Percentiles rank a stretch among this genome's conserved stretches.
phyloP scores from a whole-genome alignment of 106 monocot genomes.

The Gastrodia elata region DNA sequence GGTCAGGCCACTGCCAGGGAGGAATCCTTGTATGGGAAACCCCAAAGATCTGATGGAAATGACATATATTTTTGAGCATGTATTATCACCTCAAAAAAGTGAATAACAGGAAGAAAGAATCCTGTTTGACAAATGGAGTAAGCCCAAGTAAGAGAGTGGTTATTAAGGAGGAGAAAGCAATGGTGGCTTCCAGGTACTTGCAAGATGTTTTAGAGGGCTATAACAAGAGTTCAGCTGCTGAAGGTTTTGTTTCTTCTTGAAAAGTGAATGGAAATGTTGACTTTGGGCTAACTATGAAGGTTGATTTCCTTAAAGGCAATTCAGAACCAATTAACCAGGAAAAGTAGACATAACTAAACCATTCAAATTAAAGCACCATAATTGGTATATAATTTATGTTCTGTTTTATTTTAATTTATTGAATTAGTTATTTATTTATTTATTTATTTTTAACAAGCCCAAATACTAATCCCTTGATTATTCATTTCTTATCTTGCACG shows the following conservation, averaged over 20 bases:
- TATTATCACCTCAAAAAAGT: slow-evolving; percentile 9
- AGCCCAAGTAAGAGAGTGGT: slow-evolving; percentile 34
- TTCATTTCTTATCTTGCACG: no score
- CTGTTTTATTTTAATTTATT: not conserved
- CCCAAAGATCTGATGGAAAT: slow-evolving; percentile 90
- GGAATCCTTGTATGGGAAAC: slow-evolving; percentile 62
- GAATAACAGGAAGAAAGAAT: slow-evolving; percentile 11
- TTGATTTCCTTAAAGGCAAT: slow-evolving; percentile 24
- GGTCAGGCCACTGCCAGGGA: slow-evolving; percentile 68
- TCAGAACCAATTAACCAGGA: slow-evolving; percentile 39
- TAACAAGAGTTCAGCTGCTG: slow-evolving; percentile 10
- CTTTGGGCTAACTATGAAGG: slow-evolving; percentile 14
- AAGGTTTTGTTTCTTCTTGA: slow-evolving; percentile 10
- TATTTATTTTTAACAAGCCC: no score
- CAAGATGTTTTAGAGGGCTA: slow-evolving; percentile 38
- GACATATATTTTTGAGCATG: slow-evolving; percentile 15
- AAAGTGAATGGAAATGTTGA: slow-evolving; percentile 22
- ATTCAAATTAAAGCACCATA: not conserved
- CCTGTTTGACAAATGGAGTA: slow-evolving; percentile 29
- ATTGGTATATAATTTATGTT: not conserved
- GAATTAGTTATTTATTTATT: not conserved
- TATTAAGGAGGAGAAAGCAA: slow-evolving; percentile 75
- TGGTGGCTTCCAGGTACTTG: slow-evolving; percentile 72
- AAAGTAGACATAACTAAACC: slow-evolving; percentile 4
- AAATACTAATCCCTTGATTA: no score